Base-by-base conservation (phyloP, 1,284 basidiomycete species). In the Tranzscheliella williamsii region DNA sequence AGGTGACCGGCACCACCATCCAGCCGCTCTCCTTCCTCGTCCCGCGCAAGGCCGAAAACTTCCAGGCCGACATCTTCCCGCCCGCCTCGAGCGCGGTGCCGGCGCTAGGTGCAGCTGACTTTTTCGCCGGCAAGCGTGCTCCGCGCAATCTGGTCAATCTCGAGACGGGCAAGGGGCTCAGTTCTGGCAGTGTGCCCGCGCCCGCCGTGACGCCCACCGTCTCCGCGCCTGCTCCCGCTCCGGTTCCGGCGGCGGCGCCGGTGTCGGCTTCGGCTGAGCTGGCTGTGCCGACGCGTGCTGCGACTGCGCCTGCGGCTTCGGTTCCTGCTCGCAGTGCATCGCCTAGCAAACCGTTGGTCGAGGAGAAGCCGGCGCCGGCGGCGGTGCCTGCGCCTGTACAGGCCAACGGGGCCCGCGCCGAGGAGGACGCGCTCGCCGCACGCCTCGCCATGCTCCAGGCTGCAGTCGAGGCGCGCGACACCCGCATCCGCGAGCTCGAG, bases 11-110 rank as follows among this genome's bases (percentile, higher is more conserved):
- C 1, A 81, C 81, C 18, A 81, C 83, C 24, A 85, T 96, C 53
- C 91, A 96, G 76, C 89, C 92, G 3, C 88, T 97, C 68, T 86
- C 86, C 1, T 97, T 96, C 80, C 88, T 92, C 70, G 91, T 96
- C 16, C 94, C 93, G 11, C 85, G 93, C 65, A 92, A 89, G 79
- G 89, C 88, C 21, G 90, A 92, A 52, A 84, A 85, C 4, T 93
- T 92, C 86, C 90, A 90, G 79, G 86, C 89, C 12, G 91, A 94
- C 79, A 94, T 98, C 75, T 97, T 86, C 84, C 93, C 94, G 2
- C 88, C 89, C 7, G 94, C 91, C 1, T 86, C 86, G 0, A 90
- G 90, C 8, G 79, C 83, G 36, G 88, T 92, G 73, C 85, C 92
- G 11, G 85, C 90, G 1, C 83, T 95, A 42, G 83, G 84, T 8